Evolutionary conservation across 306 rosid genomes (phyloP), one percentile per base, ranked within the genome.

Genomic region (Pyrus pyrifolia): DNA sequence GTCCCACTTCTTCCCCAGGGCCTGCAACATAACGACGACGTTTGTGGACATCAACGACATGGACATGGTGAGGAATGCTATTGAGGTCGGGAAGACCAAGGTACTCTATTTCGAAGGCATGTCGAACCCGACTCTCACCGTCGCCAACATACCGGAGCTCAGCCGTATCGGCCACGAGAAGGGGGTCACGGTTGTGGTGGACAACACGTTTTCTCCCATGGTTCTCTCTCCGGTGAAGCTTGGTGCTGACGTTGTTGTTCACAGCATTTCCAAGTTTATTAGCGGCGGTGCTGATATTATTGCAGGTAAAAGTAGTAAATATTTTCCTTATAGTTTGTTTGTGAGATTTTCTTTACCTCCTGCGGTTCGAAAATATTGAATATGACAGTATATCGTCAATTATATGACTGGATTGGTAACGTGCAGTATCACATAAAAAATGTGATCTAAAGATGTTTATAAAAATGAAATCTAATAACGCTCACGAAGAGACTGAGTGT

Each of bases 271-370:
- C 63, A 96, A 96, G 78, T 96, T 89, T 71, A 85, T 96, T 70
- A 96, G 99, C 80, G 99, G 99, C 71, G 98, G 97, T 75, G 98
- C 99, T 61, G 99, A 96, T 61, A 83, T 96, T 23, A 92, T 96
- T 68, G 99, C 99, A 75, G 99, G 99, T 93, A 78, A n/a, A 40
- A n/a, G 15, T 15, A 51, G 8, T 51, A 51, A 15, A 51, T 51
- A 51, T 51, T 17, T 51, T 51, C 21, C 40, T 6, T 14, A 13
- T 7, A 2, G 14, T 29, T 6, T 2, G 9, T 2, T 29, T 2
- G 33, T 4, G 9, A 4, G 6, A 15, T 49, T 49, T 49, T 14
- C 7, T 46, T 5, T 15, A 15, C 7, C 52, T 6, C 14, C 18
- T 46, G 15, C 52, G 6, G 18, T 46, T 49, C 19, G 7, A 49